A percentile compares a stretch with the other conserved stretches of the same genome.
phyloP scores from a whole-genome alignment of 2,329 filamentous ascomycete species.

The Juglanconis sp. region DNA sequence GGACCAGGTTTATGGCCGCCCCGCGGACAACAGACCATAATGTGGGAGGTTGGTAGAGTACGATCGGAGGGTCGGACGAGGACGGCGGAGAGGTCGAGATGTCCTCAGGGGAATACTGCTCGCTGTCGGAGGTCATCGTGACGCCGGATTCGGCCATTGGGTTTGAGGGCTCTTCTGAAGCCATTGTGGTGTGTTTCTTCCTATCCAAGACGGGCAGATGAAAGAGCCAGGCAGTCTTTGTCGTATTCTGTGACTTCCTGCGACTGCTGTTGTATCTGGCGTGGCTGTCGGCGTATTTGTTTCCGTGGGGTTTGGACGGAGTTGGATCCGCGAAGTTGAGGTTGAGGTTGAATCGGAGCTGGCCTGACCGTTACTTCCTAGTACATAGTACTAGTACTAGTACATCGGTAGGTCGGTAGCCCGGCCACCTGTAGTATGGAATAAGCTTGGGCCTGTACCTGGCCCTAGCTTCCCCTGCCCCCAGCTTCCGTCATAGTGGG shows the following conservation, averaged over 20 bases:
- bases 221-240: neutral
- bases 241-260: neutral
- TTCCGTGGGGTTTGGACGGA: neutral
- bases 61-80: slow-evolving; percentile 64
- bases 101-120: slow-evolving; percentile 72
- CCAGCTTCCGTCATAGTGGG: slow-evolving; percentile 10
- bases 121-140: slow-evolving; percentile 79
- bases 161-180: slow-evolving; percentile 47
- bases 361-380: neutral
- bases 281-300: neutral
- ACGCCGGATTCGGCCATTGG: slow-evolving; percentile 69
- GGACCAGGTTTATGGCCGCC: slow-evolving; percentile 88
- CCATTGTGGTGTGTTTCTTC: slow-evolving; percentile 38
- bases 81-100: slow-evolving; percentile 59
- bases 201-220: neutral
- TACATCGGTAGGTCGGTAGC: neutral
- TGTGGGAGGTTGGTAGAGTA: slow-evolving; percentile 86
- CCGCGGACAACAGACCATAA: slow-evolving; percentile 82
- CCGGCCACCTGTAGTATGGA: neutral
- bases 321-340: neutral
- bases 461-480: slow-evolving; percentile 11
- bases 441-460: slow-evolving; percentile 1
- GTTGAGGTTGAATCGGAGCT: neutral
- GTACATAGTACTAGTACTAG: neutral
- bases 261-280: neutral